Conservation (phyloP, 2,329 filamentous ascomycete genomes). For the Pseudogymnoascus sp. region DNA sequence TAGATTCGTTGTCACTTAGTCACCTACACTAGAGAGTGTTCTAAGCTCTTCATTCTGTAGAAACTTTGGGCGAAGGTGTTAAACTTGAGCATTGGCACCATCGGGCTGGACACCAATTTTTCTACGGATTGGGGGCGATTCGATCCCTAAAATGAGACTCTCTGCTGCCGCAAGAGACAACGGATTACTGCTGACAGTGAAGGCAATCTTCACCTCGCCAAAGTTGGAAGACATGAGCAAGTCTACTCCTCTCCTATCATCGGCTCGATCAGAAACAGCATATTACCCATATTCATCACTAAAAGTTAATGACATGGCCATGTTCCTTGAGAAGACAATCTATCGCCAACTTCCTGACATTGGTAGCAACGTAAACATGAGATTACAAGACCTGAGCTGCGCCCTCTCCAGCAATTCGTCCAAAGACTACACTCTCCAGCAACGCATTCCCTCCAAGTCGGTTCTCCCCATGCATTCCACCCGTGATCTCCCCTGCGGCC, state of each 20-base stretch:
- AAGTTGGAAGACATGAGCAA: conserved; percentile 13
- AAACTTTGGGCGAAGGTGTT: conserved; percentile 36
- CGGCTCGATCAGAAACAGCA: neutral
- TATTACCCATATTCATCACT: neutral
- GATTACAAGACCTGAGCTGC: too few species aligned
- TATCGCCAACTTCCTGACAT: neutral
- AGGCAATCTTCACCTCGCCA: conserved; percentile 13
- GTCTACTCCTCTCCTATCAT: neutral
- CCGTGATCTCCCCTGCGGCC: too few species aligned
- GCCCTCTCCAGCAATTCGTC: too few species aligned
- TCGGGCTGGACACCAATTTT: conserved; percentile 30
- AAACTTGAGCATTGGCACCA: conserved; percentile 25
- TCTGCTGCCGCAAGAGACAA: conserved; percentile 25
- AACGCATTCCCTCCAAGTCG: too few species aligned
- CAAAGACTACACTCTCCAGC: too few species aligned
- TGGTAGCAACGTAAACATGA: too few species aligned
- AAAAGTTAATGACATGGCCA: neutral
- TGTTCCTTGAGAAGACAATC: neutral
- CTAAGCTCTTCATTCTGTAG: too few species aligned
- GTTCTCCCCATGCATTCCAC: too few species aligned
- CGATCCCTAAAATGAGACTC: conserved; percentile 38
- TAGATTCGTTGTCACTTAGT: too few species aligned
- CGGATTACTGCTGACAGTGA: conserved; percentile 12
- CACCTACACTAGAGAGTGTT: too few species aligned
- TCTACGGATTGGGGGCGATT: conserved; percentile 37